These are phyloP conservation scores for Leccinum incarnatum DNA, from an alignment of 768 basidiomycete species.

Conservation along the genomic window DNA sequence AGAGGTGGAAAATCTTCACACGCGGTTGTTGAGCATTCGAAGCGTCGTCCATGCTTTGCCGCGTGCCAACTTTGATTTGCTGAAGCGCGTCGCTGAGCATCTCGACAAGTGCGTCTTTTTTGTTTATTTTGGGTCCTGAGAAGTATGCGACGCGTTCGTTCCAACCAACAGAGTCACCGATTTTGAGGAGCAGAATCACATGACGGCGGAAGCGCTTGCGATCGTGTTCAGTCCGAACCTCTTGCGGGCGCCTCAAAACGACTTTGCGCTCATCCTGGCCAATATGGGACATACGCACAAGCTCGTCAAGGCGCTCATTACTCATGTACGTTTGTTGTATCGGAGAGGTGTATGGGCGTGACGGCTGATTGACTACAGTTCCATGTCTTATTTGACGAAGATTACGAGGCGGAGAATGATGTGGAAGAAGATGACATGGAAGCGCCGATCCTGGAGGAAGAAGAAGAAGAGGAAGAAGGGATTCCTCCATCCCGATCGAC, in stretches of 20 bases:
- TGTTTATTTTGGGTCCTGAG: neutral
- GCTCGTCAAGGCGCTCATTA: constrained; percentile 72
- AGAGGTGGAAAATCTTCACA: constrained; percentile 71
- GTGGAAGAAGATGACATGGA: constrained; percentile 67
- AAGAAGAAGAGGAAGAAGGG: constrained; percentile 51
- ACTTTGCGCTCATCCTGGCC: constrained; percentile 71
- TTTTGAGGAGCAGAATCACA: constrained; percentile 85
- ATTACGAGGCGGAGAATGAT: constrained; percentile 49
- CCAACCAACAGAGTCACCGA: constrained; percentile 66
- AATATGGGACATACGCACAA: constrained; percentile 80
- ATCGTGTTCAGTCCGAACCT: constrained; percentile 86
- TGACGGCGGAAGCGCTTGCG: constrained; percentile 82
- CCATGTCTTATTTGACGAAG: constrained; percentile 75
- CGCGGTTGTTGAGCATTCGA: constrained; percentile 62
- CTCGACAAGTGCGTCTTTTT: constrained; percentile 58
- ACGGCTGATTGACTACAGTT: constrained; percentile 35
- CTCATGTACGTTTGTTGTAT: constrained; percentile 53
- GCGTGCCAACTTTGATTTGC: constrained; percentile 70
- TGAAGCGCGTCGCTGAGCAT: constrained; percentile 77
- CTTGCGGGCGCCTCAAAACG: constrained; percentile 72
- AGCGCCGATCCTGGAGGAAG: constrained; percentile 65
- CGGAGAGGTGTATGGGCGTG: neutral
- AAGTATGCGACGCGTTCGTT: neutral
- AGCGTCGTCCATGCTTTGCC: constrained; percentile 68
- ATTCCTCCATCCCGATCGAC: constrained; percentile 28